Evolutionary conservation across 2,329 filamentous ascomycete species (phyloP), one percentile per base, ranked within the genome.

Genomic region (Dothideomycetes sp.): DNA sequence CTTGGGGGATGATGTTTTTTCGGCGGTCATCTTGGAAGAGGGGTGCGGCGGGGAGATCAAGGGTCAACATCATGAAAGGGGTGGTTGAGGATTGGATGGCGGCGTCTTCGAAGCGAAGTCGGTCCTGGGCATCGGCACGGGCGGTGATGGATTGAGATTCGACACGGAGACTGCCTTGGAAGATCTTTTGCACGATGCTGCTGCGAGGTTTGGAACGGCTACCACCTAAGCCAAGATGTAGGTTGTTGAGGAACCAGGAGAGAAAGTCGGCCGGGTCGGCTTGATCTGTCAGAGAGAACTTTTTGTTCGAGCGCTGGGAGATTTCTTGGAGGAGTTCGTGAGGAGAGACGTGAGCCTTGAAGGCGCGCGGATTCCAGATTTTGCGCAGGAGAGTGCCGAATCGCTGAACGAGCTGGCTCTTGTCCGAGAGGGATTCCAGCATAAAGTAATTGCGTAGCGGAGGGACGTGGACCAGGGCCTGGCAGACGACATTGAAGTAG

Each of bases 261-360:
- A 98, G 70, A 55, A 98, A 96, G 33, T 98, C 91, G 46, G 94
- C 87, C 0, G 91, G 91, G 60, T 98, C 91, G 15, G 88, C 91
- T 65, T 96, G 91, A 19, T 79, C 70, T 0, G 87, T 94, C 34
- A 96, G 71, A 4, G 82, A 91, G 65, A 94, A 98, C 47, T 84
- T 85, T 64, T 95, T 95, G 51, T 82, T 88, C 22, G 88, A 95
- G 34, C 80, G 80, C 29, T 95, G 69, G 1, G 88, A 84, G 48
- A 98, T 84, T 60, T 96, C 89, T 64, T 98, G 91, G 1, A 98
- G 78, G 20, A 98, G 74, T 63, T 98, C 91, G 68, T 98, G 91
- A 0, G 91, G 91, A 8, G 89, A 96, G 38, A 98, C 91, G 62
- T 98, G 91, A 4, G 82, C 81, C 63, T 94, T 93, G 73, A 98